phyloP scores from a whole-genome alignment of 116 monocot genomes.

The Papilionanthe hybrid region DNA sequence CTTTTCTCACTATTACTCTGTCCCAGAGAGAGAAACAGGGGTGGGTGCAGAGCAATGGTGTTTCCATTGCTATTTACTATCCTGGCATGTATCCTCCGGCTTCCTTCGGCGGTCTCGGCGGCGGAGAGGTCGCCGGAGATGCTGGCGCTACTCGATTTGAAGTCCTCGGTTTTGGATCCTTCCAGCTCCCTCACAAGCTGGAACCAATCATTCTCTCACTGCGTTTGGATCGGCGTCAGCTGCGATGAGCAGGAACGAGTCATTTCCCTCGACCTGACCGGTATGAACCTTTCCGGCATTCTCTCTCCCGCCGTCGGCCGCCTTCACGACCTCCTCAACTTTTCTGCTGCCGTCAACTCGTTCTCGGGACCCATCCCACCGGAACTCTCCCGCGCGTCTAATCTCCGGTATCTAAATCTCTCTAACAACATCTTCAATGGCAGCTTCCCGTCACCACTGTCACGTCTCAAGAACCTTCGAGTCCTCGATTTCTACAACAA shows the following conservation, averaged over 20 bases:
- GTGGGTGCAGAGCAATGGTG: background rate
- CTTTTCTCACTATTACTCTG: background rate
- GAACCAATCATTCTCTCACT: constrained; percentile 32
- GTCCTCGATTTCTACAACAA: constrained; percentile 83
- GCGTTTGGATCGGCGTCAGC: constrained; percentile 44
- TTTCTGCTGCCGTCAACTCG: constrained; percentile 34
- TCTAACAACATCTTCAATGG: constrained; percentile 82
- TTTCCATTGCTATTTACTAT: background rate
- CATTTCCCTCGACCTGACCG: constrained; percentile 48
- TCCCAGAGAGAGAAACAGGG: background rate
- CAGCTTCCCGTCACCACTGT: constrained; percentile 43
- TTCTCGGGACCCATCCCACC: constrained; percentile 60
- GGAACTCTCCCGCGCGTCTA: constrained; percentile 34
- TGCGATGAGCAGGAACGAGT: constrained; percentile 37
- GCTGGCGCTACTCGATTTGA: constrained; percentile 42
- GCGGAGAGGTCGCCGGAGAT: constrained; percentile 17
- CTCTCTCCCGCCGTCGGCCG: constrained; percentile 29
- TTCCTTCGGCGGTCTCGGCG: constrained; percentile 3
- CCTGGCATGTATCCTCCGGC: background rate
- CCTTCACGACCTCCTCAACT: constrained; percentile 32
- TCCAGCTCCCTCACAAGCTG: constrained; percentile 39
- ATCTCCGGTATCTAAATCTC: constrained; percentile 69
- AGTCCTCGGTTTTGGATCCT: constrained; percentile 35
- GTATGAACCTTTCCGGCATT: constrained; percentile 54
- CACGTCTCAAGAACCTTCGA: constrained; percentile 40